A percentile compares a stretch with the other conserved stretches of the same genome.
phyloP scores from a whole-genome alignment of 2,329 filamentous ascomycete genomes.

The Colletotrichum sp. region DNA sequence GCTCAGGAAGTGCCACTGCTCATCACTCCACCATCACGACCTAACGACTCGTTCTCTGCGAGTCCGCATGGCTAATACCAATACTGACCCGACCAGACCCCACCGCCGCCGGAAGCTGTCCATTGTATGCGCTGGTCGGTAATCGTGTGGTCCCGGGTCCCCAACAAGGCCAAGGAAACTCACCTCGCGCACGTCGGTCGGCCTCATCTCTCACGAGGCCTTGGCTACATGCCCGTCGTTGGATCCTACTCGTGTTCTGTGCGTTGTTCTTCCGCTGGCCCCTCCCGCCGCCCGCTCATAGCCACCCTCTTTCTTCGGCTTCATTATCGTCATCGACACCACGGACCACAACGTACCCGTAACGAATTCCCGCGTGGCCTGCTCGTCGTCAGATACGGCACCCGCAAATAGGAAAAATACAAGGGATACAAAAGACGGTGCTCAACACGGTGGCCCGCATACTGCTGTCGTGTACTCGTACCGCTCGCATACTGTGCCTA shows the following conservation, averaged over 20 bases:
- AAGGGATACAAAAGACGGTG: neutral
- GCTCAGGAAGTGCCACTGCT: neutral
- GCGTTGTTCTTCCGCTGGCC: neutral
- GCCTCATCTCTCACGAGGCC: neutral
- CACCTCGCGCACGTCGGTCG: neutral
- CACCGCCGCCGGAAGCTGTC: neutral
- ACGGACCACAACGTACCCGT: neutral
- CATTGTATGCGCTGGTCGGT: neutral
- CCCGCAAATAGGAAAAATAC: neutral
- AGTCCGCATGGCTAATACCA: neutral
- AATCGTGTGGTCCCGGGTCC: neutral
- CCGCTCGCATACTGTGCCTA: neutral
- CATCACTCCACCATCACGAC: neutral
- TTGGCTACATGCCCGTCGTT: neutral
- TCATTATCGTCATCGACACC: constrained; percentile 4
- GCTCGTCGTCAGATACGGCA: neutral
- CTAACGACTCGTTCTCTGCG: neutral
- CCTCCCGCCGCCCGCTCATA: neutral
- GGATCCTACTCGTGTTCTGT: neutral
- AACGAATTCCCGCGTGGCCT: neutral
- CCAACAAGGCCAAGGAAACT: neutral
- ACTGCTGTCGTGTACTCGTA: neutral
- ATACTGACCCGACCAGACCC: neutral
- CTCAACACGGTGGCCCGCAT: neutral
- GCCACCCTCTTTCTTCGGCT: neutral